These are phyloP conservation scores for Malassezia arunalokei DNA, from an alignment of 1,284 basidiomycete species.

Conservation along the genomic window DNA sequence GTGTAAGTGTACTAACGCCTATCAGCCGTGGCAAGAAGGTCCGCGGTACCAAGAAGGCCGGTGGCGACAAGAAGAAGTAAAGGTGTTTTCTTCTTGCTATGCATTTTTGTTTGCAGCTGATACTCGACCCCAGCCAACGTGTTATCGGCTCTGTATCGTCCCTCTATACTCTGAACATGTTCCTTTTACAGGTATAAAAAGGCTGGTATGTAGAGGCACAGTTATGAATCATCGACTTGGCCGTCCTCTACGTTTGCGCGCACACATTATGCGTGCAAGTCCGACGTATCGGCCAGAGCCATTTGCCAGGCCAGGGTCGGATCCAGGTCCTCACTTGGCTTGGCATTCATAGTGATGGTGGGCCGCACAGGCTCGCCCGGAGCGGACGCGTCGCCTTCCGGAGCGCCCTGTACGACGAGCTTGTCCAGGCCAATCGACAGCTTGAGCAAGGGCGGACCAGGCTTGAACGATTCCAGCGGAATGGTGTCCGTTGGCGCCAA, in stretches of 20 bases:
- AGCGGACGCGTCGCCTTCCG: conserved; percentile 15
- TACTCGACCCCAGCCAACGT: conserved; percentile 4
- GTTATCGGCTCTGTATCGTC: conserved; percentile 7
- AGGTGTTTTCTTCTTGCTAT: neutral
- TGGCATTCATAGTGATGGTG: conserved; percentile 18
- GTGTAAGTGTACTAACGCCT: conserved; percentile 1
- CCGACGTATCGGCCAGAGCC: conserved; percentile 29
- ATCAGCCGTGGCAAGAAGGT: conserved; percentile 74
- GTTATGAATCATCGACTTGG: neutral
- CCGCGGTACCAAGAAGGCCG: conserved; percentile 53
- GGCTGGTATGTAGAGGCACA: conserved; percentile 6
- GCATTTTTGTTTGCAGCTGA: neutral
- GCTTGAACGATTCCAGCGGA: conserved; percentile 25
- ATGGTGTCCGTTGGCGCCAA: conserved; percentile 1
- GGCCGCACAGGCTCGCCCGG: conserved; percentile 1
- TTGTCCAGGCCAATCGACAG: conserved; percentile 34
- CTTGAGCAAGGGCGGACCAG: conserved; percentile 38
- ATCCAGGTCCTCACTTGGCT: conserved; percentile 33
- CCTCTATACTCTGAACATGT: neutral
- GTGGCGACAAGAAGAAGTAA: conserved; percentile 42
- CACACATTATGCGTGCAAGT: conserved; percentile 27
- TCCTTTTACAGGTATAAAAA: conserved; percentile 10
- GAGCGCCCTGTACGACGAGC: conserved; percentile 34
- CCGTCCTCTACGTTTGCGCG: neutral
- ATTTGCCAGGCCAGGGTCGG: conserved; percentile 41